Percentiles rank a stretch among this genome's conserved stretches.
These are phyloP conservation scores for Flaveria linearis DNA, from an alignment of 129 eudicot genomes.

Conservation along the genomic window DNA sequence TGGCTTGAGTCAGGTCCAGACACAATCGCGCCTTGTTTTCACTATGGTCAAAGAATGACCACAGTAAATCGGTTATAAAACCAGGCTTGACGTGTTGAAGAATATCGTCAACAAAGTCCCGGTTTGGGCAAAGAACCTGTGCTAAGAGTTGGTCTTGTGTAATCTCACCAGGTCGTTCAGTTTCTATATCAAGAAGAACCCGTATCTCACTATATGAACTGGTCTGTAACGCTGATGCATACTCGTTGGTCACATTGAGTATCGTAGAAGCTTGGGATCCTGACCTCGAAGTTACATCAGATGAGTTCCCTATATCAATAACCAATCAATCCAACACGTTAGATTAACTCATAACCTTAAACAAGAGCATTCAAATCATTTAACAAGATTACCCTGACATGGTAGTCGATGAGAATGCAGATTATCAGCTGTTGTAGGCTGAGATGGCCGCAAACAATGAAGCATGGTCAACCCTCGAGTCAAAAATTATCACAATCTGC, in stretches of 20 bases:
- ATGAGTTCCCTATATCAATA: slow-evolving; percentile 43
- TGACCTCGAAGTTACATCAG: slow-evolving; percentile 57
- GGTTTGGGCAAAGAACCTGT: slow-evolving; percentile 68
- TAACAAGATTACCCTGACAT: slow-evolving; percentile 43
- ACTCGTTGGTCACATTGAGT: slow-evolving; percentile 65
- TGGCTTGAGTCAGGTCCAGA: slow-evolving; percentile 53
- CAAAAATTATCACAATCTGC: slow-evolving; percentile 22
- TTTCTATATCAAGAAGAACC: slow-evolving; percentile 47
- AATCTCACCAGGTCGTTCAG: slow-evolving; percentile 40
- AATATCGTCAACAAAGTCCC: slow-evolving; percentile 48
- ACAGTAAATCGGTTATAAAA: slow-evolving; percentile 52
- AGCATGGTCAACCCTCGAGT: slow-evolving; percentile 45
- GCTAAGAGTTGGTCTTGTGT: slow-evolving; percentile 49
- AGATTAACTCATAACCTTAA: neutral
- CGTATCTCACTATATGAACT: slow-evolving; percentile 74
- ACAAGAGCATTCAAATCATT: neutral
- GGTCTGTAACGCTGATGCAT: slow-evolving; percentile 61
- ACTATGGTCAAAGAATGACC: slow-evolving; percentile 71
- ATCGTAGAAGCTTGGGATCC: slow-evolving; percentile 68
- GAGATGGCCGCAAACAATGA: slow-evolving; percentile 50
- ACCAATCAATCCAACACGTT: slow-evolving; percentile 13
- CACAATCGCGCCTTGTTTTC: slow-evolving; percentile 65
- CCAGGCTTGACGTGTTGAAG: slow-evolving; percentile 45
- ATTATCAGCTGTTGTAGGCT: slow-evolving; percentile 32
- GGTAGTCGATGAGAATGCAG: slow-evolving; percentile 39